Conservation (phyloP, 2,329 filamentous ascomycete species). For the Alternaria postmessia region DNA sequence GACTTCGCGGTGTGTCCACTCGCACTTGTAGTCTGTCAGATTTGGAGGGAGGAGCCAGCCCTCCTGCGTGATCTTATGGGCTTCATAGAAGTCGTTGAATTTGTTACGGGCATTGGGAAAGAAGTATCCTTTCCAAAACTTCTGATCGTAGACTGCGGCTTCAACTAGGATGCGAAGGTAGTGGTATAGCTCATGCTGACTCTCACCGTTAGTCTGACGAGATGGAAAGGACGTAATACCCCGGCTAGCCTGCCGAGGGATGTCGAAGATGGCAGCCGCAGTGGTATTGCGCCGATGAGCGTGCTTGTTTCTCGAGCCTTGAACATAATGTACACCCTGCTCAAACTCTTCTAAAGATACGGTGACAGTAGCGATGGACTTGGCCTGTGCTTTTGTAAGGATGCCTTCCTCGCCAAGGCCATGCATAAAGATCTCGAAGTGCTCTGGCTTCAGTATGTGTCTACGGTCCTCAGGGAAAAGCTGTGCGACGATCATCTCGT, state of each 20-base stretch:
- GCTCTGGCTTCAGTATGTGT: conserved; percentile 10
- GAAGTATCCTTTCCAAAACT: conserved; percentile 21
- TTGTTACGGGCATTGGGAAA: conserved; percentile 15
- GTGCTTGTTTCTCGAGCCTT: neutral
- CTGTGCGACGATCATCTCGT: conserved; percentile 15
- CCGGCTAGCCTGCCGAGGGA: conserved; percentile 2
- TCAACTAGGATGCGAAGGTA: conserved; percentile 20
- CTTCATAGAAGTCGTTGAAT: conserved; percentile 19
- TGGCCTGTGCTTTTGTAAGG: conserved; percentile 7
- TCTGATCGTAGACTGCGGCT: conserved; percentile 26
- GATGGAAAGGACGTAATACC: neutral
- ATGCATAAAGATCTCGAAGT: conserved; percentile 19
- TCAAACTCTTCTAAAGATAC: conserved; percentile 15
- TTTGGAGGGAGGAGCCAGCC: neutral
- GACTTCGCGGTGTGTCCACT: conserved; percentile 19
- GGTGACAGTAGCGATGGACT: neutral
- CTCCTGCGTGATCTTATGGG: conserved; percentile 4
- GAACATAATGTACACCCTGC: conserved; percentile 3
- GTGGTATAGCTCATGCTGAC: neutral
- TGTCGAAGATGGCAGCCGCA: conserved; percentile 10
- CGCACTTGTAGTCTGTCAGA: conserved; percentile 17
- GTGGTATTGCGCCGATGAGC: conserved; percentile 2
- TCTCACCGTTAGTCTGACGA: neutral
- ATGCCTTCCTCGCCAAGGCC: conserved; percentile 14
- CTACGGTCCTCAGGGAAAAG: conserved; percentile 13